Conservation (phyloP, 2,329 filamentous ascomycete species). For the Pezicula radicicola region DNA sequence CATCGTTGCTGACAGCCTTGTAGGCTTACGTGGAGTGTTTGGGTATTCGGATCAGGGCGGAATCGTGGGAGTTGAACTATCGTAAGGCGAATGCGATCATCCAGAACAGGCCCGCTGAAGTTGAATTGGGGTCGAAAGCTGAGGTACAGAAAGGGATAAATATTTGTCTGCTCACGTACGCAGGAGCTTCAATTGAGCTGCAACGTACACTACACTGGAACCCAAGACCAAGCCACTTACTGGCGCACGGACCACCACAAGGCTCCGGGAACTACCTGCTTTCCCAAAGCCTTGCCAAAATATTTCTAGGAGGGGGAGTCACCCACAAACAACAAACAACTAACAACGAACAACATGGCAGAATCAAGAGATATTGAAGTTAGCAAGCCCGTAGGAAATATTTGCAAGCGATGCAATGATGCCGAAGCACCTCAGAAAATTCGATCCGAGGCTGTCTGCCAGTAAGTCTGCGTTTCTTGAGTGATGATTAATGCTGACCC, state of each 20-base stretch:
- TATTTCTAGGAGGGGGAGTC: neutral
- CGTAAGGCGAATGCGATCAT: slow-evolving; percentile 10
- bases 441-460: slow-evolving; percentile 28
- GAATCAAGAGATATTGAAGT: neutral
- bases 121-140: too few species aligned
- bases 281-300: slow-evolving; percentile 11
- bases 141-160: too few species aligned
- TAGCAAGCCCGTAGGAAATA: neutral
- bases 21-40: slow-evolving; percentile 3
- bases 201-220: too few species aligned
- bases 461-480: slow-evolving; percentile 15
- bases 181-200: too few species aligned
- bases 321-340: slow-evolving; percentile 1
- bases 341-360: slow-evolving; percentile 10
- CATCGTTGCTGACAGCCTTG: slow-evolving; percentile 41
- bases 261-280: neutral
- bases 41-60: neutral
- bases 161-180: too few species aligned
- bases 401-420: slow-evolving; percentile 27
- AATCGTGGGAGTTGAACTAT: slow-evolving; percentile 4
- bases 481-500: slow-evolving; percentile 12
- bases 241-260: slow-evolving; percentile 2
- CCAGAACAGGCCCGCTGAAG: slow-evolving; percentile 4
- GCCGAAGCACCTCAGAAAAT: slow-evolving; percentile 25
- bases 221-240: too few species aligned